Evolutionary conservation across 345 rosid species (phyloP), one percentile per base, ranked within the genome.

Genomic region (Litchi chinensis): DNA sequence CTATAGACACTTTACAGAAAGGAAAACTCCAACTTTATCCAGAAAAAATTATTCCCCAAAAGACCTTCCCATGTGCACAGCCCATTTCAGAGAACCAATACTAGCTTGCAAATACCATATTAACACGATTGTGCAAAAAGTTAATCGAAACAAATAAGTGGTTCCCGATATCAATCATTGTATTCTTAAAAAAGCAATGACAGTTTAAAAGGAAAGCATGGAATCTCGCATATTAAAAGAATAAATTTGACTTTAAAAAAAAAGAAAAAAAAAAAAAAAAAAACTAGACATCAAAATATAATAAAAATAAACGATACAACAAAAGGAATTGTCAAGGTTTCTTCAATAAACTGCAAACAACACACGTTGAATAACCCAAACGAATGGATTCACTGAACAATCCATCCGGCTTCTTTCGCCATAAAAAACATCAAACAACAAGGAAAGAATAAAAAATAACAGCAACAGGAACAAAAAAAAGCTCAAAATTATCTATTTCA

Each of bases 31-130:
- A 52, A 56, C 79, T 71, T 76, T 71, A 40, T 77, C 66, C 63
- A 52, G 68, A 81, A 46, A 73, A 77, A 75, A 67, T 74, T 82
- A 82, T 88, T 80, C 86, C 37, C 76, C 41, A 79, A 52, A 80
- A 79, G 82, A 56, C 70, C 83, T 71, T 80, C 83, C 89, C 94
- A 92, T 89, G 93, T 91, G 94, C 91, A 81, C 70, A 68, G 74
- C 65, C 72, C 76, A 52, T 73, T 73, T 79, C 28, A 18, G 75
- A 70, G 54, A 28, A 79, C 44, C 68, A 52, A 85, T 74, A 75
- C 48, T 44, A 75, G 75, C 76, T 80, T 65, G 65, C 75, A 50
- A 28, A 50, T 41, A 81, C 26, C 70, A 66, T 74, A 80, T 71
- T 60, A 64, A 68, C 72, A 72, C 12, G 69, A 18, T 26, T 73